These are phyloP conservation scores for Rhytidhysteron rufulum DNA, from an alignment of 2,329 filamentous ascomycete genomes.

Conservation along the genomic window DNA sequence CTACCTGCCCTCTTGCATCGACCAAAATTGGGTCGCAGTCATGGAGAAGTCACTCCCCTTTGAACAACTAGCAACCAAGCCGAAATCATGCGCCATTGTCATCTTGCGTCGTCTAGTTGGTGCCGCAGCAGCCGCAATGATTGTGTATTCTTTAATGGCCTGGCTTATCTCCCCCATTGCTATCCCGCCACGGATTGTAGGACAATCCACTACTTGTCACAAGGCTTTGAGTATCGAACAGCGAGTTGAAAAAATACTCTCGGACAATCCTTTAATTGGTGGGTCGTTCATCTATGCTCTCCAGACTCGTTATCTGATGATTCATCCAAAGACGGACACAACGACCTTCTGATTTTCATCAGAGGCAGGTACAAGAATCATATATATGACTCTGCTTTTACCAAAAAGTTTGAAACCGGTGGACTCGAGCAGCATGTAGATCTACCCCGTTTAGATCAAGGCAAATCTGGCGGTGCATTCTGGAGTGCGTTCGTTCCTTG, in stretches of 20 bases:
- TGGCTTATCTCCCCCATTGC: too few species aligned
- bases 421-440: conserved; percentile 71
- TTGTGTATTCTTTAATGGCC: too few species aligned
- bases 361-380: conserved; percentile 67
- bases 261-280: conserved; percentile 40
- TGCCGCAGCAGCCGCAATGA: too few species aligned
- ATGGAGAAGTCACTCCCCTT: too few species aligned
- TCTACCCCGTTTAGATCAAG: conserved; percentile 67
- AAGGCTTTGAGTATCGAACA: conserved; percentile 27
- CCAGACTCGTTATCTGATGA: neutral
- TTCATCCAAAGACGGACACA: conserved; percentile 69
- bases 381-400: conserved; percentile 72
- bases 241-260: conserved; percentile 31
- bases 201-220: conserved; percentile 7
- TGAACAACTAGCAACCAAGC: too few species aligned
- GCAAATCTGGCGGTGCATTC: conserved; percentile 79
- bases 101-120: too few species aligned
- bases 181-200: too few species aligned
- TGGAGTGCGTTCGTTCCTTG: conserved; percentile 86
- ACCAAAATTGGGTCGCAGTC: too few species aligned
- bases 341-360: conserved; percentile 77
- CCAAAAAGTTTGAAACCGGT: conserved; percentile 68
- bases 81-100: too few species aligned
- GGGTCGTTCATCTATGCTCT: conserved; percentile 4
- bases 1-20: too few species aligned